Conservation (phyloP, 805 yeast species). For the Candida loeiensis region DNA sequence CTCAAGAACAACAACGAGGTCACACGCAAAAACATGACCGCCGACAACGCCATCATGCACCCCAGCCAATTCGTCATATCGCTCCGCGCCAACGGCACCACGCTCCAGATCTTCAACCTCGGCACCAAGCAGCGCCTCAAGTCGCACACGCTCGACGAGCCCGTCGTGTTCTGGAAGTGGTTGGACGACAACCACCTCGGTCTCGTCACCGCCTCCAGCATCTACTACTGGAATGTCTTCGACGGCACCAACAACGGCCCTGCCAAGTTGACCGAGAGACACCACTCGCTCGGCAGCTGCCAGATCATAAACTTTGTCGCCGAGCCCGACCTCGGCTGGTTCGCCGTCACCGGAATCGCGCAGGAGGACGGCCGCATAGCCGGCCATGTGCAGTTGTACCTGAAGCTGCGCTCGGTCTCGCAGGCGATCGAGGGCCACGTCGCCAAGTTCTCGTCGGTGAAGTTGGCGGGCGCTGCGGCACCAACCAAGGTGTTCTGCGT, state of each 20-base stretch:
- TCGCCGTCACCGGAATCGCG: conserved; percentile 90
- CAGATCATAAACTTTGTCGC: conserved; percentile 90
- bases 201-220: conserved; percentile 71
- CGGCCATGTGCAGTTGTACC: conserved; percentile 91
- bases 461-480: conserved; percentile 64
- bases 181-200: conserved; percentile 69
- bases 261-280: conserved; percentile 73
- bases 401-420: conserved; percentile 84
- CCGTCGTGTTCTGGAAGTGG: conserved; percentile 97
- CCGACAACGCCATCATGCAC: conserved; percentile 96
- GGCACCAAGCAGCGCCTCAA: conserved; percentile 84
- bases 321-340: conserved; percentile 82
- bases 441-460: conserved; percentile 76
- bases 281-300: conserved; percentile 68
- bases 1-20: conserved; percentile 73
- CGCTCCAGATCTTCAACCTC: conserved; percentile 89
- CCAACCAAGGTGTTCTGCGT: conserved; percentile 88
- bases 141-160: conserved; percentile 80
- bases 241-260: conserved; percentile 83
- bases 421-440: conserved; percentile 99
- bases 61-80: conserved; percentile 87
- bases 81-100: conserved; percentile 92
- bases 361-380: conserved; percentile 92
- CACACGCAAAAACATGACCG: conserved; percentile 89
- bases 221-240: conserved; percentile 79